A percentile compares a stretch with the other conserved stretches of the same genome.
These are phyloP conservation scores for Angomonas desouzai DNA, from an alignment of 208 protist genomes.

Conservation along the genomic window DNA sequence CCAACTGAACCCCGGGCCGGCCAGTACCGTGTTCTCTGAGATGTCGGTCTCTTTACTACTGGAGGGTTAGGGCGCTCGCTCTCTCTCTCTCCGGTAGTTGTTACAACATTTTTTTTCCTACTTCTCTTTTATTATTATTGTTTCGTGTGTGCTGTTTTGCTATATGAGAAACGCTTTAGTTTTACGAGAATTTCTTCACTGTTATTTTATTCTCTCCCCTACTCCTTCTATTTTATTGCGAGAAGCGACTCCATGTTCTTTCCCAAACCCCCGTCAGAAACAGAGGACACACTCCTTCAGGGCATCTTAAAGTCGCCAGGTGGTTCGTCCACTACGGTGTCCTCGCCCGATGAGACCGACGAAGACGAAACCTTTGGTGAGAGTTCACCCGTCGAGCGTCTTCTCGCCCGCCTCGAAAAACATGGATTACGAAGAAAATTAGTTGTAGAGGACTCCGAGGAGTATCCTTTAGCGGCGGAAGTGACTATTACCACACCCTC, in stretches of 20 bases:
- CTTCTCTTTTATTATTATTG: not conserved
- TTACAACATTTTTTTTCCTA: constrained; percentile 8
- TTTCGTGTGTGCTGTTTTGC: too few relatives aligned
- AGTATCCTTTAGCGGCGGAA: constrained; percentile 19
- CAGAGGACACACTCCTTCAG: not conserved
- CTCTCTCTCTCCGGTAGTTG: constrained; percentile 16
- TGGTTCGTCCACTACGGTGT: not conserved
- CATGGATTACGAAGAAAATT: constrained; percentile 75
- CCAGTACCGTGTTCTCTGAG: constrained; percentile 80
- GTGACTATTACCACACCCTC: constrained; percentile 4
- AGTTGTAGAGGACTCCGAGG: constrained; percentile 27
- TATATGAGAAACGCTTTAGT: too few relatives aligned
- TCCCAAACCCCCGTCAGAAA: not conserved
- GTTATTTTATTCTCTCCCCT: too few relatives aligned
- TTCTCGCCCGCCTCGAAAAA: constrained; percentile 69
- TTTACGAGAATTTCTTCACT: not conserved
- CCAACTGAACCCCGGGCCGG: constrained; percentile 61
- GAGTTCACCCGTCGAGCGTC: not conserved
- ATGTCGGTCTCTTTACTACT: constrained; percentile 53
- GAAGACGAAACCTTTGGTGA: not conserved
- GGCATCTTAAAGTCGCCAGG: not conserved
- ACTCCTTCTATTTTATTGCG: not conserved
- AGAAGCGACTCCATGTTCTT: too few relatives aligned
- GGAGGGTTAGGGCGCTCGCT: not conserved
- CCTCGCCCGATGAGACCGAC: not conserved